Evolutionary conservation across 2,329 filamentous ascomycete genomes (phyloP), one percentile per base, ranked within the genome.

Genomic region (Fusarium citri): DNA sequence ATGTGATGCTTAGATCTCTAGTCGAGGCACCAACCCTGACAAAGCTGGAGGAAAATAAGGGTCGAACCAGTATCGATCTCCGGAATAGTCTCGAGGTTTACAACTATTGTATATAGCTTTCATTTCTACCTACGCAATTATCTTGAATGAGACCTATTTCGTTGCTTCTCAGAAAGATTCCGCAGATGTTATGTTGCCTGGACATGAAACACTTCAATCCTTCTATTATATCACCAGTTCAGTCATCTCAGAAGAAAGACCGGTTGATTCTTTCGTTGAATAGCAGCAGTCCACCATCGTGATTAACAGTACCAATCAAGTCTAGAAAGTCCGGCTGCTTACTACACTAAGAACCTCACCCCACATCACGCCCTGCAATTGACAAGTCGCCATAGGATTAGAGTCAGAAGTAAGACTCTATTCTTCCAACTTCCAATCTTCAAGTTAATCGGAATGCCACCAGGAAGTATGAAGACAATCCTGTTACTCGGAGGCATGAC

Each of bases 401-500:
- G 10, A n/a, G 18, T 11, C 9, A 37, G 34, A 37, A n/a, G 31
- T 16, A 16, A 16, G 15, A 31, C 30, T 31, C 4, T 31, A 5
- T 9, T 31, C 30, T 6, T 34, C 16, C 16, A 11, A 37, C 18
- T 11, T n/a, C 5, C 18, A 7, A 7, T 30, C 28, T 30, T 30
- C 12, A 16, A 31, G 14, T 31, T 16, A 6, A 22, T 23, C 10
- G 9, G 3, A 1, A 43, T 3, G 10, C 2, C 14, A 5, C 3
- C 8, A 23, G 3, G 1, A 43, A 18, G 8, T 4, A 61, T 58
- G 58, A 49, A 20, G 5, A 58, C 34, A 8, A 16, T 58, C n/a
- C 11, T 59, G 12, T 11, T 59, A 7, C 57, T 48, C 10, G 57
- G 57, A 14, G 57, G 57, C 15, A 58, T 59, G 53, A 59, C 57